A percentile compares a stretch with the other conserved stretches of the same genome.
Evolutionary conservation across 768 basidiomycete species (phyloP).

Genomic region (Kockovaella imperatae): DNA sequence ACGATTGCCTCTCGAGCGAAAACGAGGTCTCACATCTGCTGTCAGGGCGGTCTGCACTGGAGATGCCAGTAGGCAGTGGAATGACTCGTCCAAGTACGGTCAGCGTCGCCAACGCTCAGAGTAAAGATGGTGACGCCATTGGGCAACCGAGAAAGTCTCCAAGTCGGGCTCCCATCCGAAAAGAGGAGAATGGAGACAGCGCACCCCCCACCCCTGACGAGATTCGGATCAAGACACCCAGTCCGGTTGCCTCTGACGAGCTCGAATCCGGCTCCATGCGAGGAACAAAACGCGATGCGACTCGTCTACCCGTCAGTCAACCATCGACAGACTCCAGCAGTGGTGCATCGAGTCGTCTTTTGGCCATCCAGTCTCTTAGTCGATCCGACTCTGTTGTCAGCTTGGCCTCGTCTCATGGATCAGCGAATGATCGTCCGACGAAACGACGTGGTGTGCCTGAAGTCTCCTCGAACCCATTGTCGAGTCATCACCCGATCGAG

Average conservation of each 20-base stretch:
- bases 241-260: not conserved
- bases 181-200: not conserved
- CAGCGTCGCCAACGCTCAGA: not conserved
- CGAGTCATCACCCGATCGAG: constrained; percentile 2
- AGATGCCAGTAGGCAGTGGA: not conserved
- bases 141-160: constrained; percentile 37
- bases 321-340: not conserved
- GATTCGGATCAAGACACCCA: not conserved
- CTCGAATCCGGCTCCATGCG: constrained; percentile 3
- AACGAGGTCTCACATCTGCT: not conserved
- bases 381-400: constrained; percentile 16
- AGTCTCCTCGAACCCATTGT: too few relatives aligned
- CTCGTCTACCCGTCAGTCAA: constrained; percentile 1
- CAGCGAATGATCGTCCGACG: constrained; percentile 17
- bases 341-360: not conserved
- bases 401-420: constrained; percentile 6
- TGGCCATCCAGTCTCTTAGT: constrained; percentile 4
- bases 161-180: constrained; percentile 2
- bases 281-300: constrained; percentile 28
- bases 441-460: constrained; percentile 8
- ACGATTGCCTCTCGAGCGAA: not conserved
- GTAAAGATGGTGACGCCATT: constrained; percentile 26
- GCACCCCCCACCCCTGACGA: not conserved
- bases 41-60: not conserved
- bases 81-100: not conserved